These are phyloP conservation scores for Hortiboletus campestris DNA, from an alignment of 768 basidiomycete genomes.

Conservation along the genomic window DNA sequence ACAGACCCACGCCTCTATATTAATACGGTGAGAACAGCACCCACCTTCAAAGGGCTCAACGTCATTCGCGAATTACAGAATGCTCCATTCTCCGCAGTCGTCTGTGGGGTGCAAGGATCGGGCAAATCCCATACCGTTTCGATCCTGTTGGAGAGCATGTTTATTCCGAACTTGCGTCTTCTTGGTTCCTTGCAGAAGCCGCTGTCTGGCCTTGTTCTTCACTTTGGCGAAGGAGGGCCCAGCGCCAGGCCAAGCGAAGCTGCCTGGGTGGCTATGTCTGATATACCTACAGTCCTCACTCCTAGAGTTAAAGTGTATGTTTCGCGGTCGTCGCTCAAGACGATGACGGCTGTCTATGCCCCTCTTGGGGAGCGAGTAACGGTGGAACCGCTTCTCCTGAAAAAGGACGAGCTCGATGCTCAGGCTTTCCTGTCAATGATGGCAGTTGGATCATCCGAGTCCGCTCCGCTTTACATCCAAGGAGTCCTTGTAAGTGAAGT, in stretches of 20 bases:
- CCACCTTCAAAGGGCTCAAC: background rate
- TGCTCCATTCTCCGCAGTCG: constrained; percentile 69
- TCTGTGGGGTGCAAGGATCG: constrained; percentile 76
- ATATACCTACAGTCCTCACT: constrained; percentile 31
- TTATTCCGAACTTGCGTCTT: constrained; percentile 48
- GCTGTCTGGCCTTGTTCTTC: constrained; percentile 62
- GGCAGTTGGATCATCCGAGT: constrained; percentile 61
- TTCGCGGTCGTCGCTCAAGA: constrained; percentile 57
- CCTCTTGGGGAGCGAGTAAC: constrained; percentile 47
- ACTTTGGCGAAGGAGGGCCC: constrained; percentile 67
- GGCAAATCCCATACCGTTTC: constrained; percentile 76
- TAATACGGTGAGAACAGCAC: constrained; percentile 51
- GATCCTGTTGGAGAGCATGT: constrained; percentile 66
- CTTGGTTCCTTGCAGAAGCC: constrained; percentile 55
- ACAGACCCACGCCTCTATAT: constrained; percentile 58
- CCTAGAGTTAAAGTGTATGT: constrained; percentile 51
- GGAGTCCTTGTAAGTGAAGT: constrained; percentile 52
- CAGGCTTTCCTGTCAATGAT: constrained; percentile 73
- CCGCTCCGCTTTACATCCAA: constrained; percentile 69
- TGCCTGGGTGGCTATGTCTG: constrained; percentile 52
- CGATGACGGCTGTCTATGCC: constrained; percentile 56
- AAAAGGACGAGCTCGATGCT: constrained; percentile 62
- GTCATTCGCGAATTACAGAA: constrained; percentile 42
- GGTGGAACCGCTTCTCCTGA: constrained; percentile 55
- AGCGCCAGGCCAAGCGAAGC: constrained; percentile 61